Evolutionary conservation across 2,329 filamentous ascomycete species (phyloP), one percentile per base, ranked within the genome.

Genomic region (Aspergillus sp.): DNA sequence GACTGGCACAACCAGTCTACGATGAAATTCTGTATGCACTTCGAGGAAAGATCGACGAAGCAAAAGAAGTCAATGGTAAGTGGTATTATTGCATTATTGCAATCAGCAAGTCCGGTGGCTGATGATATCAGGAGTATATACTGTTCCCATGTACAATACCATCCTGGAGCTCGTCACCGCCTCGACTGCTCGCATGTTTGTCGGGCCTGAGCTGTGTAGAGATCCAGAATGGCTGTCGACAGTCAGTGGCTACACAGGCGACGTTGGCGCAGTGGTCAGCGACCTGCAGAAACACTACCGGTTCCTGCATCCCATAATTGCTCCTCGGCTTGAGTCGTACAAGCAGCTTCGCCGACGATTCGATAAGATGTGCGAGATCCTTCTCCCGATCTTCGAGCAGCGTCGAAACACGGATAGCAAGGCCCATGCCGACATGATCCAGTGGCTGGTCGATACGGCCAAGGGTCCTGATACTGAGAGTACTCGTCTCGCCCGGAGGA

Each of bases 361-460:
- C 10, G 10, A 32, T 12, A 42, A 42, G 34, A 19, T 36, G 5
- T 36, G n/a, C 34, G 19, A 19, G n/a, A 36, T 19, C n/a, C 34
- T 36, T 36, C 12, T 29, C 19, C 41, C 34, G 34, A 36, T 36
- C 3, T 36, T 19, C 4, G n/a, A 36, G n/a, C 34, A 36, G 34
- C 34, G 34, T 36, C 34, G 8, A 36, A 36, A 36, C 4, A 36
- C 7, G 34, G 34, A n/a, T 36, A 36, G 34, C n/a, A 36, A 36
- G n/a, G n/a, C 34, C 34, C 34, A 36, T 36, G 34, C 38, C 26
- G 7, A 27, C 26, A 41, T 41, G 27, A 41, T 41, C 9, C 26
- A 41, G 38, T 28, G 26, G 7, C 38, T 43, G 42, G 38, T 49
- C 12, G 61, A 64, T 30, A 59, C 64, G 1, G 65, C 58, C 38